Evolutionary conservation across 192 early-diverging fungal species (phyloP).

Genomic region (Backusella psychrophila): DNA sequence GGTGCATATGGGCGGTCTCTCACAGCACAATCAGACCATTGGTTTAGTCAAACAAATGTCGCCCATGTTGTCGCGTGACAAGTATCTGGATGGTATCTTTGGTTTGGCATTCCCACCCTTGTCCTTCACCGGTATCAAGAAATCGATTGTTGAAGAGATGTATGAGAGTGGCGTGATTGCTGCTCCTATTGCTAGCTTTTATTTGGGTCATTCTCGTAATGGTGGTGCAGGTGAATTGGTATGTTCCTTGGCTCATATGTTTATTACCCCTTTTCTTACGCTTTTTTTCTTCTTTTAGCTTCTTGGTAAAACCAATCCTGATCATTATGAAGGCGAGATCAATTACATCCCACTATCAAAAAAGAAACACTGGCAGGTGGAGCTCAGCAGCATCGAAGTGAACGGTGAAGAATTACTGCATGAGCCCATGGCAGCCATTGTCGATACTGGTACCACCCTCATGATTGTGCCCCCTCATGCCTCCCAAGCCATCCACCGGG

Average conservation of each 20-base stretch:
- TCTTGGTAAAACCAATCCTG: conserved; percentile 53
- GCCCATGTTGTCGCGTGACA: conserved; percentile 47
- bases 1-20: conserved; percentile 53
- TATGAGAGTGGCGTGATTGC: conserved; percentile 14
- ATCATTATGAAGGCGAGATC: conserved; percentile 53
- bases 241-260: background rate
- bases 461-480: conserved; percentile 43
- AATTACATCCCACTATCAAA: conserved; percentile 50
- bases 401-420: conserved; percentile 17
- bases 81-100: conserved; percentile 64
- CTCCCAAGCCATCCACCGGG: conserved; percentile 37
- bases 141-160: conserved; percentile 18
- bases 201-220: conserved; percentile 31
- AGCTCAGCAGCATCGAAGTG: conserved; percentile 34
- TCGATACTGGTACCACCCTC: conserved; percentile 59
- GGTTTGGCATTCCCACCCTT: conserved; percentile 57
- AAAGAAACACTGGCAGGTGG: conserved; percentile 59
- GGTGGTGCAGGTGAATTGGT: conserved; percentile 46
- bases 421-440: conserved; percentile 26
- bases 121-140: conserved; percentile 17
- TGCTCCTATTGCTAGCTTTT: conserved; percentile 26
- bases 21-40: conserved; percentile 55
- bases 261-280: background rate
- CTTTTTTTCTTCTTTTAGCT: background rate
- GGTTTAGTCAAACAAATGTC: conserved; percentile 62